Base-by-base conservation (phyloP, 2,329 filamentous ascomycete genomes). In the Fonsecaea erecta region DNA sequence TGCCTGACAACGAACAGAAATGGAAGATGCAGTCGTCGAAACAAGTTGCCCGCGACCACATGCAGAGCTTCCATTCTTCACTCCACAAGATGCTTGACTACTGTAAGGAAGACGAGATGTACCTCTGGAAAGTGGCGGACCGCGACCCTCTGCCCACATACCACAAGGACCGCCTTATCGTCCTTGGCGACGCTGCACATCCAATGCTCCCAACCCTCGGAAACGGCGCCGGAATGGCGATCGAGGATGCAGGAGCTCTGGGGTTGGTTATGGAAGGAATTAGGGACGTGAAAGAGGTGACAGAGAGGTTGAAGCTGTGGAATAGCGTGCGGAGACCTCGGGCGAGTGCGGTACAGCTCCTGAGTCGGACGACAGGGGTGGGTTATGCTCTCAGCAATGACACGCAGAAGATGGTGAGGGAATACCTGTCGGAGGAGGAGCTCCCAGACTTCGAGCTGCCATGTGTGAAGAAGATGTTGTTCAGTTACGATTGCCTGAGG, bases 151-250 rank as follows among this genome's bases (percentile, higher is more conserved):
- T 66, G 24, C 74, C 74, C n/a, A 73, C 65, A 16, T 78, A 76
- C 65, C 65, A 61, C 66, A 70, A 69, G 4, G 71, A 71, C 21
- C 56, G 66, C 3, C 69, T 77, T 12, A 70, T 70, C 28, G 73
- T 79, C 54, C 73, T 77, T 52, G 78, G 78, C 14, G 77, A 80
- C 56, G 76, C 77, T 24, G 78, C 77, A 2, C 78, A 80, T 61
- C 74, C 77, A 8, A 74, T 71, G 16, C 74, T 77, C 52, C 77
- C 77, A 1, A 78, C 74, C 53, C 76, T 76, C 3, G 77, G 75
- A 2, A 71, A 77, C 7, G 77, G 77, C 6, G 76, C 74, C 0
- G 74, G 74, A 2, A 75, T 77, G 71, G 75, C 76, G 0, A 73
- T 80, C 21, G 78, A 80, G 63, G 77, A 79, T 57, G 73, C 73